Percentiles rank a stretch among this genome's conserved stretches.
phyloP scores from a whole-genome alignment of 768 basidiomycete species.

The Omphalotus guepiniiformis region DNA sequence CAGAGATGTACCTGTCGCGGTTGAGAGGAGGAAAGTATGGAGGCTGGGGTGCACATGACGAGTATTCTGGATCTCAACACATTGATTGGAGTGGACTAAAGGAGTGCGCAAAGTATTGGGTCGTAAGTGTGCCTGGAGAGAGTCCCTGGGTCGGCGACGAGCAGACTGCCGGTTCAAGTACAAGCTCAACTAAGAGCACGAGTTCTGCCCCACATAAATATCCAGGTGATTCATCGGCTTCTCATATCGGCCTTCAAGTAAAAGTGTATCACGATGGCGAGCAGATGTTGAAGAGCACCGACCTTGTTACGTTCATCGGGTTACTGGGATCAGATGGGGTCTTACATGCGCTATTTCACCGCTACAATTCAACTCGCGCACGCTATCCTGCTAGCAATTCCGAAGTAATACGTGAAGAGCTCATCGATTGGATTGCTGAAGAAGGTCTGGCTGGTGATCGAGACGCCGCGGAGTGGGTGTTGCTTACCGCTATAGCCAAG shows the following conservation, averaged over 20 bases:
- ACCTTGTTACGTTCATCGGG: slow-evolving; percentile 67
- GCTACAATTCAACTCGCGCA: neutral
- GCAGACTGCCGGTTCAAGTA: neutral
- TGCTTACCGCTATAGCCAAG: slow-evolving; percentile 54
- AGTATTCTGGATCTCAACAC: slow-evolving; percentile 20
- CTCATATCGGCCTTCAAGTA: slow-evolving; percentile 68
- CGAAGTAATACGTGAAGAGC: slow-evolving; percentile 40
- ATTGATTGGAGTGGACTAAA: slow-evolving; percentile 49
- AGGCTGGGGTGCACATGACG: slow-evolving; percentile 68
- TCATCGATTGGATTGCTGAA: slow-evolving; percentile 70
- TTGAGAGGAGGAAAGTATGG: slow-evolving; percentile 43
- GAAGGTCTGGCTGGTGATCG: slow-evolving; percentile 66
- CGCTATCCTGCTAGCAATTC: slow-evolving; percentile 37
- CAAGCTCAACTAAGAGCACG: neutral
- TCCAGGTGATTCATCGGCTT: slow-evolving; percentile 44
- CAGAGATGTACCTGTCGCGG: slow-evolving; percentile 66
- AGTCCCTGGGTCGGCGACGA: slow-evolving; percentile 46
- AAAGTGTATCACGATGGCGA: slow-evolving; percentile 43
- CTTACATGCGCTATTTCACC: slow-evolving; percentile 62
- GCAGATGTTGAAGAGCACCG: slow-evolving; percentile 48
- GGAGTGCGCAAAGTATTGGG: slow-evolving; percentile 68
- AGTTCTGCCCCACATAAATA: slow-evolving; percentile 52
- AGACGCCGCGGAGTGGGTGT: slow-evolving; percentile 70
- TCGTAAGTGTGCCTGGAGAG: slow-evolving; percentile 68
- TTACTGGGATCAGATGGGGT: slow-evolving; percentile 62